These are phyloP conservation scores for Actinomucor elegans DNA, from an alignment of 371 early-diverging fungal species.

Conservation along the genomic window DNA sequence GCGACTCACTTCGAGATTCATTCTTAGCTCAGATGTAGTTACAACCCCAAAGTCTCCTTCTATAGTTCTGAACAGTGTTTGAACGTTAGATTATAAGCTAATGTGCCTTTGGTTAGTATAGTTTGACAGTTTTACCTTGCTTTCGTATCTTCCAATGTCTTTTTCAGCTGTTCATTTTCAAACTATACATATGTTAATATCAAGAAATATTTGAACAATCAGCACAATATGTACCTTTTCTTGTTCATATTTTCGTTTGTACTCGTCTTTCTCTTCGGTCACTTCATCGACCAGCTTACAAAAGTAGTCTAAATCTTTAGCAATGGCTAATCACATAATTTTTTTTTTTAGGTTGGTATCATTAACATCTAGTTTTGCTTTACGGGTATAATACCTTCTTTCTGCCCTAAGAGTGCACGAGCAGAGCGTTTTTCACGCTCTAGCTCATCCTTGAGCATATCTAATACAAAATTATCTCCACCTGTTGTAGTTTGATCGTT, in stretches of 20 bases:
- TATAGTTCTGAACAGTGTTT: no score
- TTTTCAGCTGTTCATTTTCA: constrained; percentile 30
- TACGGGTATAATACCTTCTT: constrained; percentile 32
- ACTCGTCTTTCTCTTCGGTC: constrained; percentile 47
- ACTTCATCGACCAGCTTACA: constrained; percentile 49
- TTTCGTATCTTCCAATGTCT: constrained; percentile 26
- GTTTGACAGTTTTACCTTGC: no score
- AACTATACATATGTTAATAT: background rate
- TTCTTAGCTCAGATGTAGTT: background rate
- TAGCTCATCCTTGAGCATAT: constrained; percentile 25
- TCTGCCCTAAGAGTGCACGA: constrained; percentile 40
- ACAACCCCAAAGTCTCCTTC: no score
- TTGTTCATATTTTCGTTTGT: constrained; percentile 33
- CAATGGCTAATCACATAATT: constrained; percentile 45
- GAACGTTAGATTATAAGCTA: no score
- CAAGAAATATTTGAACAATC: background rate
- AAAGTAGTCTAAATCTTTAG: constrained; percentile 49
- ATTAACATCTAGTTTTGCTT: no score
- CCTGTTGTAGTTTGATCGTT: background rate
- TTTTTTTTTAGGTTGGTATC: no score
- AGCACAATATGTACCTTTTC: constrained; percentile 24
- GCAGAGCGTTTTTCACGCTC: constrained; percentile 35
- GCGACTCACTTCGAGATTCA: constrained; percentile 1
- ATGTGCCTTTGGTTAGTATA: no score
- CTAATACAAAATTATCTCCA: background rate